A percentile compares a stretch with the other conserved stretches of the same genome.
Evolutionary conservation across 768 basidiomycete genomes (phyloP).

Genomic region (Calocybe gangraenosa): DNA sequence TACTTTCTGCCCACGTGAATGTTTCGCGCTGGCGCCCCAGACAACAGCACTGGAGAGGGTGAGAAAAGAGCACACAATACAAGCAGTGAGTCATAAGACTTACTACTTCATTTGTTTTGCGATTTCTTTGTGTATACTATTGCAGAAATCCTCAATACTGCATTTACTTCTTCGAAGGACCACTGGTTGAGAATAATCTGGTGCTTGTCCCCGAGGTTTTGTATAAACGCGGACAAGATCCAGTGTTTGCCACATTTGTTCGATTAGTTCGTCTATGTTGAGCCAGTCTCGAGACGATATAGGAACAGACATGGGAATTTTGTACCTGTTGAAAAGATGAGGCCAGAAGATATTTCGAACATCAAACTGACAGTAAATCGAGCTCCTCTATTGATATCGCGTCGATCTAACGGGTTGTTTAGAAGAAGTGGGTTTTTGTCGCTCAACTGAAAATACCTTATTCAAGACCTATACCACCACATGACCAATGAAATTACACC

Average conservation of each 20-base stretch:
- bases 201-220: slow-evolving; percentile 85
- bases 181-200: slow-evolving; percentile 90
- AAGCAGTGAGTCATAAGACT: slow-evolving; percentile 20
- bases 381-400: slow-evolving; percentile 98
- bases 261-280: slow-evolving; percentile 92
- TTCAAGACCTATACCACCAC: slow-evolving; percentile 85
- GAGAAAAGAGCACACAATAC: not conserved
- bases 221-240: slow-evolving; percentile 96
- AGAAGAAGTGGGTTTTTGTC: not conserved
- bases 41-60: slow-evolving; percentile 65
- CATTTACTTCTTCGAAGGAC: slow-evolving; percentile 67
- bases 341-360: slow-evolving; percentile 1
- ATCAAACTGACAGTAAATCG: slow-evolving; percentile 66
- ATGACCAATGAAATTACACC: not conserved
- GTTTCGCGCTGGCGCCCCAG: slow-evolving; percentile 98
- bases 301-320: slow-evolving; percentile 94
- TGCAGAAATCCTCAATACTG: slow-evolving; percentile 87
- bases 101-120: slow-evolving; percentile 97
- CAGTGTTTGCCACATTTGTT: slow-evolving; percentile 91
- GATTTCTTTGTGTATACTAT: slow-evolving; percentile 93
- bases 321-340: slow-evolving; percentile 52
- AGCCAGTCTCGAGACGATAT: slow-evolving; percentile 93
- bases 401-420: slow-evolving; percentile 62
- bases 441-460: slow-evolving; percentile 51
- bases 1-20: slow-evolving; percentile 93